These are phyloP conservation scores for Trichoderma atrobrunneum DNA, from an alignment of 2,329 filamentous ascomycete genomes.

Conservation along the genomic window DNA sequence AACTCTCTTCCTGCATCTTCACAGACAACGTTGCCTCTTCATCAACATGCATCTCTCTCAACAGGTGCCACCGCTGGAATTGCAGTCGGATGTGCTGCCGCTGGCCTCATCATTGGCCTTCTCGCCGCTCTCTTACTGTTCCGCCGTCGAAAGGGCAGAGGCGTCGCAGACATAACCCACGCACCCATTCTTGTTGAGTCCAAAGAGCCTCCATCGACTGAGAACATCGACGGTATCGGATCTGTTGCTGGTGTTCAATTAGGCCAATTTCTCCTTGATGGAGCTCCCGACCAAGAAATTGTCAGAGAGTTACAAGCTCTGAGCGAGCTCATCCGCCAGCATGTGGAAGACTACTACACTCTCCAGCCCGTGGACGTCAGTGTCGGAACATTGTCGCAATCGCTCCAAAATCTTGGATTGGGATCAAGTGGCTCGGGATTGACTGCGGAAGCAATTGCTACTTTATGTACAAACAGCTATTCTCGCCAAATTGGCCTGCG, in stretches of 20 bases:
- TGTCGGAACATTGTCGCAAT: neutral
- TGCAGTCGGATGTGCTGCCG: slow-evolving; percentile 31
- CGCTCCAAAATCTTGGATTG: neutral
- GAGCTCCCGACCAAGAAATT: slow-evolving; percentile 38
- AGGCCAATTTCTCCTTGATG: slow-evolving; percentile 37
- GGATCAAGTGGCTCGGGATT: neutral
- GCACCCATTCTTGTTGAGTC: neutral
- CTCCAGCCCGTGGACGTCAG: slow-evolving; percentile 24
- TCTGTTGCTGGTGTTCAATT: slow-evolving; percentile 25
- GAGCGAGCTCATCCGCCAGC: slow-evolving; percentile 37
- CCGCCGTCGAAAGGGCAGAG: slow-evolving; percentile 21
- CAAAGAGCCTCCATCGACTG: neutral
- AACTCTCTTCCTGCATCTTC: neutral
- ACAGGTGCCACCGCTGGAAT: neutral
- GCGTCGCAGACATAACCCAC: neutral
- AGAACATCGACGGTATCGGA: neutral
- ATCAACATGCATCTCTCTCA: neutral
- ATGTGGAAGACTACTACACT: slow-evolving; percentile 42
- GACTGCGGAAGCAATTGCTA: neutral
- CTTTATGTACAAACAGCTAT: neutral
- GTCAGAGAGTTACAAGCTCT: slow-evolving; percentile 33
- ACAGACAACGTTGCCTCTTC: neutral
- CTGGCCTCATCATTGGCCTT: slow-evolving; percentile 29
- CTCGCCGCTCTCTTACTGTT: slow-evolving; percentile 28
- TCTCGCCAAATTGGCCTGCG: neutral